A percentile compares a stretch with the other conserved stretches of the same genome.
Evolutionary conservation across 495 filamentous ascomycete genomes (phyloP).

Genomic region (Hypoxylon crocopeplum): DNA sequence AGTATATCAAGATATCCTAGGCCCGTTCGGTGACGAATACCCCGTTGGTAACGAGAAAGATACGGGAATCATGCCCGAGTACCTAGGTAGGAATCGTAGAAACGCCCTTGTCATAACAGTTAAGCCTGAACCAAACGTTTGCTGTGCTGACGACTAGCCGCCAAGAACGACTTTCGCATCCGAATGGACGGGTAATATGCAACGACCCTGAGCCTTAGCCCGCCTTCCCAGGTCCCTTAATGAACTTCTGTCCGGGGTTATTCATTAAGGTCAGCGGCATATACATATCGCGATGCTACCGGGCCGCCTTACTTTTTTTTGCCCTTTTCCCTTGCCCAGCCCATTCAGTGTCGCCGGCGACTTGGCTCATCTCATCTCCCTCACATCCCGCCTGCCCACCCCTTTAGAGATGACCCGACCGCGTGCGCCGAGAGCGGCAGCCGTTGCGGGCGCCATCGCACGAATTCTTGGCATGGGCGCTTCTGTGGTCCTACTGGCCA

Average conservation of each 20-base stretch:
- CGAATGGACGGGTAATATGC: conserved; percentile 40
- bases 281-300: conserved; percentile 17
- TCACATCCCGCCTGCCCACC: neutral
- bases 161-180: conserved; percentile 31
- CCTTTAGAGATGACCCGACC: conserved; percentile 23
- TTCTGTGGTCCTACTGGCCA: conserved; percentile 37
- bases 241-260: conserved; percentile 9
- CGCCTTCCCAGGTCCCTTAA: neutral
- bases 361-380: neutral
- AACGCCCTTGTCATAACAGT: conserved; percentile 15
- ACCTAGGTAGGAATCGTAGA: no score
- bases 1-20: neutral
- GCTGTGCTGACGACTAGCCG: conserved; percentile 23
- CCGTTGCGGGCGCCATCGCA: conserved; percentile 22
- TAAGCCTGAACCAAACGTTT: conserved; percentile 19
- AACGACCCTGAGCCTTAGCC: conserved; percentile 32
- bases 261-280: conserved; percentile 6
- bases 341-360: no score
- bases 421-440: conserved; percentile 20
- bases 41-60: neutral
- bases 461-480: conserved; percentile 34
- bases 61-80: neutral
- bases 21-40: neutral
- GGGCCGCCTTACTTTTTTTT: conserved; percentile 16
- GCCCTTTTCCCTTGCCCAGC: no score